phyloP scores from a whole-genome alignment of 192 early-diverging fungal species.

The Gamsiella multidivaricata region DNA sequence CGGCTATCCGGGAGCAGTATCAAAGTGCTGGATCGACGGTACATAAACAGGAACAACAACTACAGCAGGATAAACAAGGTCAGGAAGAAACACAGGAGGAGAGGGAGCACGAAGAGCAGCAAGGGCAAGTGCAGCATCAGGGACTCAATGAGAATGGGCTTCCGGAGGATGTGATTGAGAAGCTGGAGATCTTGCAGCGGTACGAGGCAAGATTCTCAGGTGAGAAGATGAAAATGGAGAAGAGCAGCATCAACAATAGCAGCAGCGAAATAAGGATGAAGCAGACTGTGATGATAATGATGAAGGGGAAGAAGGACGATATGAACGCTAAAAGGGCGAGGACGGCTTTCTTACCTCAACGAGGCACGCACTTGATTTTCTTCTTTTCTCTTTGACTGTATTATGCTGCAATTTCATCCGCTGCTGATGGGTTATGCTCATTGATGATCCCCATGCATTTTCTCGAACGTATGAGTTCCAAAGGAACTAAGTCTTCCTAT shows the following conservation, averaged over 20 bases:
- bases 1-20: conserved; percentile 20
- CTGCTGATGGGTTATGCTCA: background rate
- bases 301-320: background rate
- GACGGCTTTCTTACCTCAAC: conserved; percentile 8
- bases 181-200: conserved; percentile 50
- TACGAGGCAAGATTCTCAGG: conserved; percentile 56
- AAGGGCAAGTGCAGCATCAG: conserved; percentile 5
- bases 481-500: background rate
- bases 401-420: background rate
- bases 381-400: background rate
- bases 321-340: background rate
- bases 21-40: too few species aligned
- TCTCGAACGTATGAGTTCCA: background rate
- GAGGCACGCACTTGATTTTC: conserved; percentile 21
- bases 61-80: background rate
- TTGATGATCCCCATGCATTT: background rate
- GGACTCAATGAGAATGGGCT: conserved; percentile 39
- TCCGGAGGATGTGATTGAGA: conserved; percentile 41
- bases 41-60: background rate
- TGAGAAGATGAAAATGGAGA: conserved; percentile 33
- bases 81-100: background rate
- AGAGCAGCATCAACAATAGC: background rate
- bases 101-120: background rate
- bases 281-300: background rate
- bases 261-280: background rate